Base-by-base conservation (phyloP, 2,329 filamentous ascomycete genomes). In the Bipolaris oryzae region DNA sequence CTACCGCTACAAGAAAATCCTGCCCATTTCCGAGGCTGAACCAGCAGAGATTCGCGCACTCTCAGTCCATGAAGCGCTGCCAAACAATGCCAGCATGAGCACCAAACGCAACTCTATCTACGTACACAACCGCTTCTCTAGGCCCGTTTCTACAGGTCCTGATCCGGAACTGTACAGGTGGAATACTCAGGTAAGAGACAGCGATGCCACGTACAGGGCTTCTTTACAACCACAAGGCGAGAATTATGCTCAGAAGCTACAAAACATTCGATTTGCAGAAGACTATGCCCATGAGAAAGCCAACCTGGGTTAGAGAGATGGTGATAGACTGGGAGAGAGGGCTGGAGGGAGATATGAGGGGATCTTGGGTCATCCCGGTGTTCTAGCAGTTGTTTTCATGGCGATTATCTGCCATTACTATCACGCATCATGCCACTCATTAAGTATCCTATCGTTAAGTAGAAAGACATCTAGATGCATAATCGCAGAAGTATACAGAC, bases 41-140 rank as follows among this genome's bases (percentile, higher is more conserved):
- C 69, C 68, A 7, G 76, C 53, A 4, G 53, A 46, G 47, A 41
- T 55, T 18, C 53, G 79, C 28, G 64, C 71, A 42, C 78, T 77
- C 2, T 70, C 76, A 5, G 69, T 70, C 28, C 71, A 73, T 3
- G 72, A 75, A 0, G 67, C 75, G 5, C 78, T 80, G 0, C 64
- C 71, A 11, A 80, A 81, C 54, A 80, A 79, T 16, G 68, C 78
- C 0, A 70, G 74, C 9, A 67, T 62, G 13, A 76, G 80, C 43
- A 35, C 52, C 2, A 64, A 58, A 43, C 60, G 62, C 16, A 57
- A 56, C 31, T 66, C 60, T 18, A 51, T 82, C 48, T 76, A 81
- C 34, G 78, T 78, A 1, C 81, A 80, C 63, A 82, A 83, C 63
- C 78, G 81, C 44, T 83, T 83, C 71, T 80, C 58, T 3, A 57